Base-by-base conservation (phyloP, 1,284 basidiomycete genomes). In the Cutaneotrichosporon arboriforme region DNA sequence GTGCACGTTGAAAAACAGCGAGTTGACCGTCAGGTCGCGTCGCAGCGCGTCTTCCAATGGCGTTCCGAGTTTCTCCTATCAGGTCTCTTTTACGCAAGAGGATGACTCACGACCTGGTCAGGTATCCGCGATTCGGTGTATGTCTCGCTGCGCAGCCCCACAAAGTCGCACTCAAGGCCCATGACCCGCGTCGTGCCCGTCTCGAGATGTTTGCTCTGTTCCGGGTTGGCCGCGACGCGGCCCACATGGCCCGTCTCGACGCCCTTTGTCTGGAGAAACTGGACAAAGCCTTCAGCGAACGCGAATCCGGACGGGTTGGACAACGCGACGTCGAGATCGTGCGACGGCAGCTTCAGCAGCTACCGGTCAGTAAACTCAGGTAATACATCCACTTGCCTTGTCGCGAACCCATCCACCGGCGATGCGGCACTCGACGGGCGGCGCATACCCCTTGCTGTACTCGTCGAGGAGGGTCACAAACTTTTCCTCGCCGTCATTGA, bases 401-500 rank as follows among this genome's bases (percentile, higher is more conserved):
- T 99, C 94, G 64, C 93, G 80, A 40, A 97, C 93, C 93, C 93
- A 97, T 31, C 93, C 93, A 34, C 93, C 93, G 9, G 90, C 92
- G 51, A 94, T 88, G 61, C 91, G 81, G 69, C 90, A 93, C 17
- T 83, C 51, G 79, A 92, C 60, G 15, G 71, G 65, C 15, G 68
- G 64, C 26, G 47, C 36, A 34, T 62, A 57, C 31, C 55, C 45
- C 35, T 46, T 45, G 8, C 72, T 62, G 60, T 71, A 76, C 39
- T 66, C 61, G 55, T 74, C 68, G 48, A 76, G 66, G 40, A 70
- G 61, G 1, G 43, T 26, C 31, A 71, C 62, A 50, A 76, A 72
- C 31, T 52, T 61, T 23, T 64, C 57, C 54, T 76, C 74, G 1
- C 64, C 62, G 7, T 51, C 49, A 14, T 18, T 43, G 21, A 58